phyloP scores from a whole-genome alignment of 2,329 filamentous ascomycete genomes.

The Akanthomyces lecanii region DNA sequence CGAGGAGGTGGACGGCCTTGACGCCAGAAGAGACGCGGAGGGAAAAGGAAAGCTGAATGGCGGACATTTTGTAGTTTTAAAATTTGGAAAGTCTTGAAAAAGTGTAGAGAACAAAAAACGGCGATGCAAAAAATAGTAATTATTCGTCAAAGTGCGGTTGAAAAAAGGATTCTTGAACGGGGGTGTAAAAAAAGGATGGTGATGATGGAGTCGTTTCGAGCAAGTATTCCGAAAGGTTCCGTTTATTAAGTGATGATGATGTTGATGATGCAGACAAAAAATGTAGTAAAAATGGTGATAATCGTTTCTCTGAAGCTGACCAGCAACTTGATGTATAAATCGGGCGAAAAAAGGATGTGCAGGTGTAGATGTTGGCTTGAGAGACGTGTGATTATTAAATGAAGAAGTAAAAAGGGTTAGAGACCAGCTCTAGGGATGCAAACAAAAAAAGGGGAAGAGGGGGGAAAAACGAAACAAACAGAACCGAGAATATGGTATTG shows the following conservation, averaged over 20 bases:
- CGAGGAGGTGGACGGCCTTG: slow-evolving; percentile 96
- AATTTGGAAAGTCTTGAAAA: slow-evolving; percentile 8
- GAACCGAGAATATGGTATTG: slow-evolving; percentile 38
- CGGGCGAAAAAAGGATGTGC: slow-evolving; percentile 4
- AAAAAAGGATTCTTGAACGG: slow-evolving; percentile 8
- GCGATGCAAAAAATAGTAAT: slow-evolving; percentile 26
- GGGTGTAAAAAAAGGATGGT: slow-evolving; percentile 24
- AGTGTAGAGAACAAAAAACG: slow-evolving; percentile 26
- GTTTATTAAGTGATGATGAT: slow-evolving; percentile 38
- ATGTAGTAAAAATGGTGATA: slow-evolving; percentile 25
- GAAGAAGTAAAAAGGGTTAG: slow-evolving; percentile 33
- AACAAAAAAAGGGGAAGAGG: slow-evolving; percentile 37
- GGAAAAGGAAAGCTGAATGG: slow-evolving; percentile 91
- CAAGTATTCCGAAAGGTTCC: slow-evolving; percentile 52
- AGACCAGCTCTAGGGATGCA: slow-evolving; percentile 51
- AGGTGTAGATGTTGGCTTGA: slow-evolving; percentile 24
- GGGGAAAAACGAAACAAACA: slow-evolving; percentile 32
- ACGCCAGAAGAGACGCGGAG: slow-evolving; percentile 93
- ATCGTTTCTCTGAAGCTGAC: slow-evolving; percentile 36
- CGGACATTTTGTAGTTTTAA: slow-evolving; percentile 62
- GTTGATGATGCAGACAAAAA: slow-evolving; percentile 24
- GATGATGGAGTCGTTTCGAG: slow-evolving; percentile 38
- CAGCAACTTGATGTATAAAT: slow-evolving; percentile 33
- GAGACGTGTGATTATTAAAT: slow-evolving; percentile 30
- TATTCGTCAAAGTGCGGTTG: slow-evolving; percentile 7